Base-by-base conservation (phyloP, 306 rosid genomes). In the Begonia peltatifolia region DNA sequence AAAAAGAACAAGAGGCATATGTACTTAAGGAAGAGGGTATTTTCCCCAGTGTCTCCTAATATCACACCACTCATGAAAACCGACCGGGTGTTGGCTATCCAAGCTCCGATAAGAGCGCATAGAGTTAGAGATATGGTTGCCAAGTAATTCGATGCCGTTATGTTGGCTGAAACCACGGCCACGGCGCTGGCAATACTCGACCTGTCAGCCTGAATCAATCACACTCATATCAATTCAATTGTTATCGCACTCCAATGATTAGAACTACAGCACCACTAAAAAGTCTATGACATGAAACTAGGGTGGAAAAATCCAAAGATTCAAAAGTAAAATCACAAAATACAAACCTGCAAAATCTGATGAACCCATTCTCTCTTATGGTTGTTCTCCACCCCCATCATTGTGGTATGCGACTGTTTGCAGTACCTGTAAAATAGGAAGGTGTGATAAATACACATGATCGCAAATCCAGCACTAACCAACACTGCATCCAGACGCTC, bases 301-400 rank as follows among this genome's bases (percentile, higher is more conserved):
- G 38, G 38, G 38, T 30, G 9, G 38, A 30, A 30, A 30, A 30
- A 30, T 30, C 3, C 9, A 6, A 30, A 30, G 38, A 30, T 30
- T 30, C 38, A 30, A 30, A 17, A 25, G 35, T 25, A 25, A 25
- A 25, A 25, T 25, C 35, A 25, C 35, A 25, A 3, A 30, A 30
- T 20, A 6, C 74, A 69, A 52, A 71, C 93, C 93, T 73, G 74
- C 93, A 83, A 79, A 52, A 83, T 70, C 68, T 70, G 75, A 48
- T 71, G 69, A 56, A 74, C 95, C 95, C 95, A 87, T 36, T 72
- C 78, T 69, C 52, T 75, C 42, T 74, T 83, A 70, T 83, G 82
- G 46, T 77, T 69, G 77, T 83, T 83, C 59, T 83, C 88, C 60
- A 75, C 75, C 42, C 95, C 95, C 73, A 80, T 54, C 71, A 62